phyloP scores from a whole-genome alignment of 257 asterid species.

The Solanum virginianum region DNA sequence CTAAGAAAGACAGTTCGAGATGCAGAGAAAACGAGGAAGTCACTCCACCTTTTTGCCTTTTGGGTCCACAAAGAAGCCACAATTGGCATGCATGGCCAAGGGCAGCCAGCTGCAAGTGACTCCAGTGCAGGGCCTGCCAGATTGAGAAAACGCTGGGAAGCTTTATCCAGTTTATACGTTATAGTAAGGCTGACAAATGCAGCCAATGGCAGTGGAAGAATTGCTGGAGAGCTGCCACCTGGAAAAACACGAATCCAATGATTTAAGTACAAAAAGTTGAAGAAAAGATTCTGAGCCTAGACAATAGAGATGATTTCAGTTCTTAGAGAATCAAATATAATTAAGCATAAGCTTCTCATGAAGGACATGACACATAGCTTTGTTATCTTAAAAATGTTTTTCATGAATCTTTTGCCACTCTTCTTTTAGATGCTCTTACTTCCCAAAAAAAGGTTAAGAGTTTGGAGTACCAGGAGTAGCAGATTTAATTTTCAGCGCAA shows the following conservation, averaged over 20 bases:
- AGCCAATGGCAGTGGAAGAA: conserved; percentile 92
- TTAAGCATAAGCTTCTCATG: background rate
- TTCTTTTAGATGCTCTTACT: background rate
- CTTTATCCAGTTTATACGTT: conserved; percentile 88
- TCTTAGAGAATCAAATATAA: background rate
- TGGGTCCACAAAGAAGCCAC: conserved; percentile 98
- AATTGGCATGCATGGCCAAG: conserved; percentile 99
- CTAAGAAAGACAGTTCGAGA: conserved; percentile 93
- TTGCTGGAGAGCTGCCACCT: conserved; percentile 85
- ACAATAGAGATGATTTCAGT: background rate
- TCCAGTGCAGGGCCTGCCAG: conserved; percentile 96
- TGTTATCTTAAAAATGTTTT: background rate
- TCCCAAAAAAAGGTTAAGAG: background rate
- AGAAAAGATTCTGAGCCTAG: background rate
- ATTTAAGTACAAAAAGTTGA: background rate
- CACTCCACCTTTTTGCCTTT: conserved; percentile 89
- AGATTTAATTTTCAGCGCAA: background rate
- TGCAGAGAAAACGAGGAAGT: conserved; percentile 84
- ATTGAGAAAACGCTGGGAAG: conserved; percentile 86
- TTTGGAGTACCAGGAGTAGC: background rate
- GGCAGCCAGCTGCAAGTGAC: conserved; percentile 97
- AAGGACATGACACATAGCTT: background rate
- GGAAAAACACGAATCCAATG: conserved; percentile 6
- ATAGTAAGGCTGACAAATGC: conserved; percentile 97
- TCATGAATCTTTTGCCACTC: background rate